A percentile compares a stretch with the other conserved stretches of the same genome.
Evolutionary conservation across 192 early-diverging fungal species (phyloP).

Genomic region (Diversispora epigaea): DNA sequence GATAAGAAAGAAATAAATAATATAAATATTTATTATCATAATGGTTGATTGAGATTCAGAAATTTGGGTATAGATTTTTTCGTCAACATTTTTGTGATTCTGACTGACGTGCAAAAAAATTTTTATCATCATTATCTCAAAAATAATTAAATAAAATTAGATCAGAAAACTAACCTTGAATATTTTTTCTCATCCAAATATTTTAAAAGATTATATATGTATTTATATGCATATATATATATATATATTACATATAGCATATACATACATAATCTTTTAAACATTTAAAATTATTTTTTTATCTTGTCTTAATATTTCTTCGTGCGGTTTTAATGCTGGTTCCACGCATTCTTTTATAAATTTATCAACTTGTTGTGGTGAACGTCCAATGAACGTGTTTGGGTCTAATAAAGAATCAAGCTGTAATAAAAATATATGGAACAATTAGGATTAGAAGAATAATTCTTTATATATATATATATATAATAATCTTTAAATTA

Average conservation of each 20-base stretch:
- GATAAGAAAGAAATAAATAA: no score
- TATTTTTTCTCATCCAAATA: no score
- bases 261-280: conserved; percentile 39
- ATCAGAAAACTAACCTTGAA: no score
- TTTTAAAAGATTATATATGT: no score
- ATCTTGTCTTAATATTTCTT: conserved; percentile 57
- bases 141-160: no score
- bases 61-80: background rate
- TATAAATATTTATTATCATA: no score
- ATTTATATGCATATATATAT: no score
- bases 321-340: conserved; percentile 79
- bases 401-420: conserved; percentile 82
- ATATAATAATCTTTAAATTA: conserved; percentile 22
- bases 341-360: conserved; percentile 82
- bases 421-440: conserved; percentile 3
- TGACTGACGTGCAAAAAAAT: background rate
- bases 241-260: no score
- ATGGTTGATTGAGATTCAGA: background rate
- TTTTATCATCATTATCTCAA: background rate
- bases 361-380: conserved; percentile 87
- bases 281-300: conserved; percentile 73
- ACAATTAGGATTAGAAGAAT: background rate
- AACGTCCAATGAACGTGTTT: conserved; percentile 89
- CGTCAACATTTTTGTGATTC: background rate
- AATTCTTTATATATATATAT: background rate